These are phyloP conservation scores for Graphium sp. DNA, from an alignment of 2,329 filamentous ascomycete genomes.

Conservation along the genomic window DNA sequence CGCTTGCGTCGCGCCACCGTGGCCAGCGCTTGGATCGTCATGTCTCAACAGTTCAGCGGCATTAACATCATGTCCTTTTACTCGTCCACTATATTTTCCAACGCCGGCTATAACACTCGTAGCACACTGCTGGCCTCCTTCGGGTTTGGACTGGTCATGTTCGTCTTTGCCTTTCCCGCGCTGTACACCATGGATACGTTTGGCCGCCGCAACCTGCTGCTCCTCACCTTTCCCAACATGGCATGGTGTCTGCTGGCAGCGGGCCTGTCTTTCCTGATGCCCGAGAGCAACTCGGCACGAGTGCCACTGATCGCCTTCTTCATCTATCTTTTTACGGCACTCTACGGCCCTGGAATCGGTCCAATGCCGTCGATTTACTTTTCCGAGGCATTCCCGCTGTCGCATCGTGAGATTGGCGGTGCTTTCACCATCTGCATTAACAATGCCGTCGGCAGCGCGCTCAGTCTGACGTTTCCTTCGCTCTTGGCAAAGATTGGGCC, in stretches of 20 bases:
- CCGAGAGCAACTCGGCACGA: conserved; percentile 6
- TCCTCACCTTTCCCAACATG: conserved; percentile 43
- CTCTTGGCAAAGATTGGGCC: conserved; percentile 19
- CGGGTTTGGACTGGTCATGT: conserved; percentile 40
- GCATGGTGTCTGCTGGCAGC: conserved; percentile 35
- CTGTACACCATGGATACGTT: conserved; percentile 42
- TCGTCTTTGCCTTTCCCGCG: conserved; percentile 39
- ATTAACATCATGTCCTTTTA: conserved; percentile 43
- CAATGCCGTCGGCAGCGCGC: conserved; percentile 32
- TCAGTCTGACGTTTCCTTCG: conserved; percentile 33
- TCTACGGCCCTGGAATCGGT: conserved; percentile 33
- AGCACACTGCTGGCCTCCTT: conserved; percentile 33
- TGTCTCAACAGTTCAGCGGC: conserved; percentile 53
- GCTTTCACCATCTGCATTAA: conserved; percentile 43
- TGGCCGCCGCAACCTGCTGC: conserved; percentile 33
- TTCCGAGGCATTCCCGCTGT: conserved; percentile 47
- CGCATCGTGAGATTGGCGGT: conserved; percentile 48
- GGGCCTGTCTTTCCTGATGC: conserved; percentile 30
- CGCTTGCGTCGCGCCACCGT: conserved; percentile 54
- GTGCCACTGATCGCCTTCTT: conserved; percentile 17
- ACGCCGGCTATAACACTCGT: conserved; percentile 21
- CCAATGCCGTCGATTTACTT: conserved; percentile 45
- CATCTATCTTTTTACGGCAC: conserved; percentile 20
- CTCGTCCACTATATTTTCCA: conserved; percentile 25
- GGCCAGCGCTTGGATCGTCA: conserved; percentile 68